Base-by-base conservation (phyloP, 805 yeast genomes). In the Maudiozyma serrabonitensis region DNA sequence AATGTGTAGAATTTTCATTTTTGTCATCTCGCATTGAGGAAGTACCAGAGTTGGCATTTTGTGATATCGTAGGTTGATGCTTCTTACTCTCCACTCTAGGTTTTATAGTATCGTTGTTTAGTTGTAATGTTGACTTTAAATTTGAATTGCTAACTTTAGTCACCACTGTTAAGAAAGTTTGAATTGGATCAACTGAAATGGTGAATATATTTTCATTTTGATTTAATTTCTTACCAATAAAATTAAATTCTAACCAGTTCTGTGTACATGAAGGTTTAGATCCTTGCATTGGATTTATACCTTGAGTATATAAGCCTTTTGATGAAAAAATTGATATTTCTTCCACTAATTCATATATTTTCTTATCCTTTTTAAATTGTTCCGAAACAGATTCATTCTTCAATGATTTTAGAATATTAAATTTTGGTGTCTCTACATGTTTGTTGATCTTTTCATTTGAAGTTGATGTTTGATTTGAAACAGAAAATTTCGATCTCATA, bases 231-330 rank as follows among this genome's bases (percentile, higher is more conserved):
- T 51, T 42, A 21, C 63, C 63, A 23, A 54, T 52, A 44, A 65
- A 63, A 16, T 54, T 55, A 52, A 51, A 65, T 45, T 64, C 63
- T 3, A 63, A 52, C 67, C 67, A 65, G 35, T 60, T 55, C 46
- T 62, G 67, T 35, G 52, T 52, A 32, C 57, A 53, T 4, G 67
- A 53, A 19, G 67, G 68, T 46, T 61, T 59, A 13, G 63, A 50
- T 19, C 64, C 66, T 23, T 58, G 54, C 41, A 57, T 49, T 15
- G 68, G 67, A 32, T 56, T 59, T 11, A 60, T 56, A 12, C 64
- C 59, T 41, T 63, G 63, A 26, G 56, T 59, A 50, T 63, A 65
- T 18, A 59, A 47, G 47, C 52, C 54, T 39, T 56, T 52, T 0
- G 68, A 62, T 2, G 68, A 56, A 41, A 51, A 57, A 4, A 65